Conservation (phyloP, 164 flowering plant species). For the Aristolochia contorta region DNA sequence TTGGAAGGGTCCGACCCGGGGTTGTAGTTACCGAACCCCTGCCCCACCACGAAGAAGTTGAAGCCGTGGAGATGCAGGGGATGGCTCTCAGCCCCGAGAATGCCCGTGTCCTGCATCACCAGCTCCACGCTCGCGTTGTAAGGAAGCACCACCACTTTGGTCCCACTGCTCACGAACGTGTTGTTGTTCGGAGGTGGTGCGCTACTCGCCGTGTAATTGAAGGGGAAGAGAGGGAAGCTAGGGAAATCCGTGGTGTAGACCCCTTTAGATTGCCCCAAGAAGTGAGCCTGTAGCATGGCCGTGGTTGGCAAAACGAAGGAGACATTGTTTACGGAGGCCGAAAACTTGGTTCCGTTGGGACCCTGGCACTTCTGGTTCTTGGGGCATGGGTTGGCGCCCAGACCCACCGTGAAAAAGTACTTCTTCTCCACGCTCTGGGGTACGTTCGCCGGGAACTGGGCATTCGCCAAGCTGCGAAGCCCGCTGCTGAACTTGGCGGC, state of each 20-base stretch:
- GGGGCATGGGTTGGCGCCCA: constrained; percentile 43
- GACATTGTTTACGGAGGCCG: constrained; percentile 47
- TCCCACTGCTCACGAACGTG: constrained; percentile 32
- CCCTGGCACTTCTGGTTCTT: constrained; percentile 52
- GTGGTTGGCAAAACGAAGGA: constrained; percentile 34
- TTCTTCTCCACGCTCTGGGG: constrained; percentile 32
- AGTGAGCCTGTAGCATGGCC: constrained; percentile 43
- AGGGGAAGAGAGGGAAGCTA: constrained; percentile 18
- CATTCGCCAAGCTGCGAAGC: constrained; percentile 27
- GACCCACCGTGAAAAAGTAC: constrained; percentile 47
- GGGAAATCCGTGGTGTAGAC: constrained; percentile 45
- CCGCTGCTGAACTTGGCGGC: constrained; percentile 26
- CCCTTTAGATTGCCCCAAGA: constrained; percentile 22
- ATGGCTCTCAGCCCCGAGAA: constrained; percentile 54
- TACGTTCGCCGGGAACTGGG: constrained; percentile 34
- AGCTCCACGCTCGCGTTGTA: constrained; percentile 53
- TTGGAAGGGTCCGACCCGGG: constrained; percentile 34
- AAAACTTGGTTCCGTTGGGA: constrained; percentile 39
- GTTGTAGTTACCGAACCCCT: constrained; percentile 55
- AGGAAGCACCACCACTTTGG: constrained; percentile 39
- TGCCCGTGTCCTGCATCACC: constrained; percentile 55
- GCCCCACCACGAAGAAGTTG: constrained; percentile 56
- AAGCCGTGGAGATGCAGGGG: constrained; percentile 64
- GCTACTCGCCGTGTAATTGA: constrained; percentile 58
- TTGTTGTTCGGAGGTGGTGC: constrained; percentile 51